Evolutionary conservation across 768 basidiomycete genomes (phyloP), one percentile per base, ranked within the genome.

Genomic region (Pisolithus sp.): DNA sequence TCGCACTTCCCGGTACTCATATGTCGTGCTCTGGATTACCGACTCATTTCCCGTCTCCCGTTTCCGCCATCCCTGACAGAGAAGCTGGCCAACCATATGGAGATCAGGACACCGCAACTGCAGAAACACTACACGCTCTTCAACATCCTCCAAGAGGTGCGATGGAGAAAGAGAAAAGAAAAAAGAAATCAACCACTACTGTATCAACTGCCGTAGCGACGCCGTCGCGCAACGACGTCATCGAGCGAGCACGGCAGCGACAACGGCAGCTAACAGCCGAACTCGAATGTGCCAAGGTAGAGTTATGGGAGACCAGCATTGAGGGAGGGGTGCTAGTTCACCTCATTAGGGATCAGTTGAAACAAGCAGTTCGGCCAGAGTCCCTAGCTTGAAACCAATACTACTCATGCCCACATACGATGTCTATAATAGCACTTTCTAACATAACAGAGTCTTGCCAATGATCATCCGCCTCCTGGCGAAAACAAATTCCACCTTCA

Each of bases 1-100:
- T 89, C 90, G 89, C 89, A 90, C 89, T 90, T 88, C 86, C 86
- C 89, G 89, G 88, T 81, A 87, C 86, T 87, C 88, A 86, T 75
- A 77, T 68, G 67, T 69, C 74, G 70, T 76, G 75, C 86, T 86
- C 86, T 89, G 85, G 90, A 89, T 77, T 83, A 73, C 79, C 86
- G 73, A 77, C 84, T 76, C 73, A 81, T 76, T 34, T 50, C 43
- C 42, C 76, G 48, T 50, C 48, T 69, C 61, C 63, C 70, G 70
- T 60, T 59, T 60, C 68, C 62, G 71, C 53, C 73, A 64, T 72
- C 38, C 12, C 34, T 68, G 68, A 36, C 47, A 23, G 41, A 81
- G 78, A 37, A 79, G 79, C 31, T 36, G 20, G 20, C n/a, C 30
- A 12, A 18, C 30, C 46, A 1, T n/a, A 7, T 9, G 46, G 21